Evolutionary conservation across 129 eudicot genomes (phyloP).

Genomic region (Rutidosis leptorrhynchoides): DNA sequence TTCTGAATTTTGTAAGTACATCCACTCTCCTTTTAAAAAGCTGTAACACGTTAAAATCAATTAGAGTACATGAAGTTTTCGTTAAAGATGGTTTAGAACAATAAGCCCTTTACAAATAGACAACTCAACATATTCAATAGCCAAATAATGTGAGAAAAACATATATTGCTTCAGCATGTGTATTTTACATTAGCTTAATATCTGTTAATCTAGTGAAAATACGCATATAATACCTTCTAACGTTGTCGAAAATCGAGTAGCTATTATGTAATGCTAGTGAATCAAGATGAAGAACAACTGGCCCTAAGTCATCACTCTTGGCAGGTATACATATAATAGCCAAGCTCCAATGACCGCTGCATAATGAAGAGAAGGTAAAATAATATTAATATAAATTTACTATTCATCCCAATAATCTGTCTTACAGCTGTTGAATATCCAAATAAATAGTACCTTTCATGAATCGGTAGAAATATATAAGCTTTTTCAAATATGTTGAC

Average conservation of each 20-base stretch:
- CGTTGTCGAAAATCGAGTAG: conserved; percentile 41
- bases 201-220: not conserved
- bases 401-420: too few species aligned
- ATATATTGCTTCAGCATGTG: not conserved
- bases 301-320: conserved; percentile 62
- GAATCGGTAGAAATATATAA: conserved; percentile 76
- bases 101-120: not conserved
- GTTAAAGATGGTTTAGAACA: not conserved
- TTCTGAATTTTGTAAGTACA: conserved; percentile 40
- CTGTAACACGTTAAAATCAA: conserved; percentile 31
- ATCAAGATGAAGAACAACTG: conserved; percentile 79
- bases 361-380: conserved; percentile 4
- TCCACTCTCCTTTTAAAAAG: conserved; percentile 75
- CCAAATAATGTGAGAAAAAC: not conserved
- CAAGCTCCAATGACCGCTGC: conserved; percentile 93
- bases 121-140: not conserved
- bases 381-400: not conserved
- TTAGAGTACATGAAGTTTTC: not conserved
- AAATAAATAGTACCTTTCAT: conserved; percentile 58
- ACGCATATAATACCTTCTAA: conserved; percentile 50
- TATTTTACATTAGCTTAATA: not conserved
- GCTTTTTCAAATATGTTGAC: conserved; percentile 78
- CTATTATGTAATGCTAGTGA: conserved; percentile 73
- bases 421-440: not conserved
- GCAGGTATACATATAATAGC: conserved; percentile 77